These are phyloP conservation scores for Phaeotremella skinneri DNA, from an alignment of 768 basidiomycete genomes.

Conservation along the genomic window DNA sequence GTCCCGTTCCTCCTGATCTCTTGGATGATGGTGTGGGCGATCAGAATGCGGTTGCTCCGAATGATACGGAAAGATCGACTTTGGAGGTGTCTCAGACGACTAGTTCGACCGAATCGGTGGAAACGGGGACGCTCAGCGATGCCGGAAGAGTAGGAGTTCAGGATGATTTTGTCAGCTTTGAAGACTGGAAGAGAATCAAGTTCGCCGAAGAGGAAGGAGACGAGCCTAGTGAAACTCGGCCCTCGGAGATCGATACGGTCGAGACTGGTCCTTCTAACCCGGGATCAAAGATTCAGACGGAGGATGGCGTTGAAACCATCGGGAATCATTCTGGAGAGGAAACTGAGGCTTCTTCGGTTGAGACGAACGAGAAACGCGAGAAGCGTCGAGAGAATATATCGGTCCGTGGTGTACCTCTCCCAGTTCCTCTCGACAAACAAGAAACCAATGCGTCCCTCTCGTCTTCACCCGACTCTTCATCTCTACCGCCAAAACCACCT, in stretches of 20 bases:
- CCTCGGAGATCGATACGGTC: not conserved
- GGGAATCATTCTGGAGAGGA: no score
- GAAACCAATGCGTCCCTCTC: not conserved
- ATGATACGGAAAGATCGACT: not conserved
- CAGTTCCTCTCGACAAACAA: not conserved
- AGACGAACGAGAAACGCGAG: not conserved
- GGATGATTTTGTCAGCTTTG: conserved; percentile 38
- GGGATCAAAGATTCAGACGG: no score
- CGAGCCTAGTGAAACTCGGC: conserved; percentile 14
- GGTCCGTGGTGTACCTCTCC: not conserved
- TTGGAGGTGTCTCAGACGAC: not conserved
- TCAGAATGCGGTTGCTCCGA: not conserved
- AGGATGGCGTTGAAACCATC: no score
- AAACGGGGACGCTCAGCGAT: not conserved
- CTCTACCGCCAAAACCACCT: not conserved
- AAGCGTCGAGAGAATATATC: conserved; percentile 1
- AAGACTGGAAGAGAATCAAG: conserved; percentile 45
- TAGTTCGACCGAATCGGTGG: conserved; percentile 6
- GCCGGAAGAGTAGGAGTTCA: not conserved
- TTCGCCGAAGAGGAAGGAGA: conserved; percentile 33
- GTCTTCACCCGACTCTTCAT: not conserved
- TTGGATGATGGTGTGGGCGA: not conserved
- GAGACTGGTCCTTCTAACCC: no score
- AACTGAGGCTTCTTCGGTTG: no score
- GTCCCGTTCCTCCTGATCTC: conserved; percentile 15